Evolutionary conservation across 345 rosid genomes (phyloP).

Genomic region (Corchorus capsularis): DNA sequence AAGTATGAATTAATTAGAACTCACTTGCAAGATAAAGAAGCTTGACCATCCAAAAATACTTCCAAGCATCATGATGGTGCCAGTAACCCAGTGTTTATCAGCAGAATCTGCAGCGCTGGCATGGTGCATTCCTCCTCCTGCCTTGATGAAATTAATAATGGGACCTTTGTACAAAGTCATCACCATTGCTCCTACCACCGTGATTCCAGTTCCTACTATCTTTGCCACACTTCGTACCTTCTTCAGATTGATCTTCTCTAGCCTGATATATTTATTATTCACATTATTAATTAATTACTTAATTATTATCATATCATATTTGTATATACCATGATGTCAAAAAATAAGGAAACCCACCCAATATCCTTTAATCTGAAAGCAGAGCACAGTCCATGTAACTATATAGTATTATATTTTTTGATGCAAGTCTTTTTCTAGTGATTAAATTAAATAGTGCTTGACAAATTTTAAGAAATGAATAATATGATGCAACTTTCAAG

Average conservation of each 20-base stretch:
- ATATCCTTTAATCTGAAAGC: neutral
- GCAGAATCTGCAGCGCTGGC: conserved; percentile 35
- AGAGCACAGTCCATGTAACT: neutral
- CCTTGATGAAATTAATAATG: conserved; percentile 45
- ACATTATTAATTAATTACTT: neutral
- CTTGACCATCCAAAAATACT: conserved; percentile 73
- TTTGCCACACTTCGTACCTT: conserved; percentile 70
- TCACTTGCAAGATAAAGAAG: conserved; percentile 82
- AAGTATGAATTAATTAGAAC: too few relatives aligned
- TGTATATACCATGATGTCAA: neutral
- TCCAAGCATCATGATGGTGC: conserved; percentile 68
- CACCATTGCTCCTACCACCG: conserved; percentile 84
- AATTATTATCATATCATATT: neutral
- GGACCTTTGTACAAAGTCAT: conserved; percentile 97
- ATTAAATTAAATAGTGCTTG: neutral
- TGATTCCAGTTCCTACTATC: conserved; percentile 69
- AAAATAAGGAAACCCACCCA: neutral
- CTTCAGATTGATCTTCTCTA: conserved; percentile 67
- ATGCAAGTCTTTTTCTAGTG: neutral
- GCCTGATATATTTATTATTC: too few relatives aligned
- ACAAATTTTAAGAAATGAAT: neutral
- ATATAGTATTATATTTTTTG: neutral
- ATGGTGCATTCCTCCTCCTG: conserved; percentile 40
- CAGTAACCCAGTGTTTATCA: conserved; percentile 63
- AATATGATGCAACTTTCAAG: neutral